Base-by-base conservation (phyloP, 768 basidiomycete species). In the Leucosporidium yakuticum region DNA sequence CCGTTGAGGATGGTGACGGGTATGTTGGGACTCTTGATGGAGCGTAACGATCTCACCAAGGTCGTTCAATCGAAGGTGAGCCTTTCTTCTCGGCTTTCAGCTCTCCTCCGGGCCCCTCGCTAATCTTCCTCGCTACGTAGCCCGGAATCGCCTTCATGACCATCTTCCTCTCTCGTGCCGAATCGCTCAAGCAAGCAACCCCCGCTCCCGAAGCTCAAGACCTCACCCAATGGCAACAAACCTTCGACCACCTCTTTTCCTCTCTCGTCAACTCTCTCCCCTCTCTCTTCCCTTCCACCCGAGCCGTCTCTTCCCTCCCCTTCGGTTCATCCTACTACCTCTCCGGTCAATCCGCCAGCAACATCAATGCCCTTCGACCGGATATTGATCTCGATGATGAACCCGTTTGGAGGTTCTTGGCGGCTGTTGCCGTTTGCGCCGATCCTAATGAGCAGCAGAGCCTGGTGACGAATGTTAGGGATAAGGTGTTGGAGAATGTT, bases 341-440 rank as follows among this genome's bases (percentile, higher is more conserved):
- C 48, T 50, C 63, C 48, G 19, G 53, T 21, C 48, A 63, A 54
- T 50, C 63, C 27, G 62, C 67, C 29, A 48, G 68, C 69, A 70
- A 66, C 79, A 77, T 66, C 62, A 64, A 76, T 78, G 49, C 83
- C 2, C 78, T 82, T 32, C 82, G 83, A 39, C 88, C 89, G 76
- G 82, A 84, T 66, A 82, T 88, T 63, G 91, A 80, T 62, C 48
- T 68, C 17, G 78, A 77, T 20, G 80, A 95, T 79, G 89, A 90
- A 78, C 90, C 89, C 20, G 89, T 91, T n/a, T 96, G 93, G 92
- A 88, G 90, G 77, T 90, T 93, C 83, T 84, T 96, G 47, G 90
- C 92, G 11, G 87, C 91, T 2, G 80, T 98, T 60, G 94, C 93
- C 4, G 83, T 94, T 50, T 89, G 81, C 68, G 78, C 91, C 19